Evolutionary conservation across 2,329 filamentous ascomycete species (phyloP).

Genomic region (Ophiocordyceps robertsii): DNA sequence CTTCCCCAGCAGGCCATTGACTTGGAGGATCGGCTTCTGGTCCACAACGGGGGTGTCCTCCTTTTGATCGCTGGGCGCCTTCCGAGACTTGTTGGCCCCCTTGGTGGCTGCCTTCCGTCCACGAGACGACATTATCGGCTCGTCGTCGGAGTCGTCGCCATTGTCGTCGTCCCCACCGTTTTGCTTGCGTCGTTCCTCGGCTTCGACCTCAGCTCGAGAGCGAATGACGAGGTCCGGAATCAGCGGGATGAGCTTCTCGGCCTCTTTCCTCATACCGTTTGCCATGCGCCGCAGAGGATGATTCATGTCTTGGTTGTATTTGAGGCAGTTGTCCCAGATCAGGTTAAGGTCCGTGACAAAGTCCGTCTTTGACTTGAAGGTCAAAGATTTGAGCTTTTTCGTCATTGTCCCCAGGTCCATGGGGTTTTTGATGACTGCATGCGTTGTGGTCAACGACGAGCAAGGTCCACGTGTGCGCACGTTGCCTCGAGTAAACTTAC

Average conservation of each 20-base stretch:
- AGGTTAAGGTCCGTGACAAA: constrained; percentile 88
- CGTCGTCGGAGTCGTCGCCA: constrained; percentile 87
- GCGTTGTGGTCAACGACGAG: constrained; percentile 9
- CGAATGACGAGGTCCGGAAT: constrained; percentile 88
- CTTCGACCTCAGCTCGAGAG: constrained; percentile 87
- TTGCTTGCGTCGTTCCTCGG: constrained; percentile 71
- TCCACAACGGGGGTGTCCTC: constrained; percentile 70
- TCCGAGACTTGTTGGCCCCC: constrained; percentile 64
- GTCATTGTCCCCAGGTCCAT: constrained; percentile 99
- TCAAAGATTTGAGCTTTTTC: constrained; percentile 77
- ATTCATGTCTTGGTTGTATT: constrained; percentile 82
- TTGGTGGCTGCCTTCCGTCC: constrained; percentile 74
- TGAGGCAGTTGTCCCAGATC: constrained; percentile 94
- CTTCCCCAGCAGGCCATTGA: constrained; percentile 49
- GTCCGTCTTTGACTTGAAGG: constrained; percentile 81
- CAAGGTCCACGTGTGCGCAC: background rate
- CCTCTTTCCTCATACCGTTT: constrained; percentile 92
- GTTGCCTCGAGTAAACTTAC: constrained; percentile 38
- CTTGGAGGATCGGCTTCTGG: constrained; percentile 57
- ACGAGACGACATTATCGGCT: constrained; percentile 95
- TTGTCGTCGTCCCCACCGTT: constrained; percentile 73
- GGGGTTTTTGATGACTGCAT: constrained; percentile 75
- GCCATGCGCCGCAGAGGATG: constrained; percentile 87
- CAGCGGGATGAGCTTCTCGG: constrained; percentile 86
- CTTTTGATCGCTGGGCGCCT: constrained; percentile 57